phyloP scores from a whole-genome alignment of 192 early-diverging fungal genomes.

The Ramicandelaber brevisporus region DNA sequence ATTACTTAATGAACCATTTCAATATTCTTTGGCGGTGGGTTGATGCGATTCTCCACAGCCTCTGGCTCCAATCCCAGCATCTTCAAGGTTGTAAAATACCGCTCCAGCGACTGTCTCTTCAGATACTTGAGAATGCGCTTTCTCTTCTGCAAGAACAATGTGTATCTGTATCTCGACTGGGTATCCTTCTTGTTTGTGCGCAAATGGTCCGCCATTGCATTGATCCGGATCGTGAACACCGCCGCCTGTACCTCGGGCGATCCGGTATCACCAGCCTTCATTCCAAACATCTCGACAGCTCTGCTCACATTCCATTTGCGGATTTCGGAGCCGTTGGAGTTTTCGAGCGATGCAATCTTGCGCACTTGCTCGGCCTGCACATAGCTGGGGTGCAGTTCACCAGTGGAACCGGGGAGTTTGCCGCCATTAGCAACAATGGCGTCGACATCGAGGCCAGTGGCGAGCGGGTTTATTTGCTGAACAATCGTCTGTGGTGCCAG shows the following conservation, averaged over 20 bases:
- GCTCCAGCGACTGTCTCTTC: conserved; percentile 31
- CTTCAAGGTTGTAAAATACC: conserved; percentile 42
- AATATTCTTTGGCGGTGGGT: no score
- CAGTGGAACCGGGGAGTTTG: conserved; percentile 2
- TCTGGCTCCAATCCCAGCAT: conserved; percentile 38
- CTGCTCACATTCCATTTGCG: conserved; percentile 45
- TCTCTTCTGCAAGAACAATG: conserved; percentile 54
- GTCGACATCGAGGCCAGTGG: conserved; percentile 12
- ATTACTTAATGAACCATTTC: conserved; percentile 25
- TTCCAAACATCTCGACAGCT: conserved; percentile 52
- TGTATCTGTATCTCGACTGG: conserved; percentile 63
- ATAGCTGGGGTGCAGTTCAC: background rate
- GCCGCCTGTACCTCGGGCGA: conserved; percentile 89
- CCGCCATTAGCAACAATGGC: conserved; percentile 8
- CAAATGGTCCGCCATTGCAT: conserved; percentile 62
- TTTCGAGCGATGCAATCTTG: conserved; percentile 55
- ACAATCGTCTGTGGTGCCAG: conserved; percentile 5
- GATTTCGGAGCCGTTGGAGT: conserved; percentile 49
- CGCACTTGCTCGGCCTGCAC: conserved; percentile 31
- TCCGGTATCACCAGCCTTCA: conserved; percentile 59
- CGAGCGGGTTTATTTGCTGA: conserved; percentile 5
- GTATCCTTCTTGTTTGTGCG: conserved; percentile 62
- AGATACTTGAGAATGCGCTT: conserved; percentile 74
- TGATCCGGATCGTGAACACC: conserved; percentile 68
- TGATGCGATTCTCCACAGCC: conserved; percentile 23